Conservation (phyloP, 371 early-diverging fungal genomes). For the Lichtheimia ornata region DNA sequence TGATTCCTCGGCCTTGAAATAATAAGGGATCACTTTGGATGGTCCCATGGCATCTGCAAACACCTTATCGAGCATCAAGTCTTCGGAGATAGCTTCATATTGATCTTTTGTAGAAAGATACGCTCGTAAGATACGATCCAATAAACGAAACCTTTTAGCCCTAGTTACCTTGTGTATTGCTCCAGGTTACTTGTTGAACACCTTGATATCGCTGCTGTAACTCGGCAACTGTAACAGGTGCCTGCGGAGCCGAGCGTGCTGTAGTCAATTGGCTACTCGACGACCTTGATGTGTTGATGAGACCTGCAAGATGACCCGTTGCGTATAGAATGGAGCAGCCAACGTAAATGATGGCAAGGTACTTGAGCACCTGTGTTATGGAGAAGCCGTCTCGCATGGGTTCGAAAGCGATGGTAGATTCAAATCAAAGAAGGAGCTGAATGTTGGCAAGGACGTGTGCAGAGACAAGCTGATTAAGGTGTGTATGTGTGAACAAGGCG, state of each 20-base stretch:
- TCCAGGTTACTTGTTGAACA: constrained; percentile 27
- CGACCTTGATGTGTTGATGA: constrained; percentile 11
- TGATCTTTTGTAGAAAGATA: too few relatives aligned
- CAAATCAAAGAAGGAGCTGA: too few relatives aligned
- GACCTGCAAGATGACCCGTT: constrained; percentile 27
- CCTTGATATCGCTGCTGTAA: constrained; percentile 27
- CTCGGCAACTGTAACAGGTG: constrained; percentile 14
- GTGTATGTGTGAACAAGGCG: background rate
- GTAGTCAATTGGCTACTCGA: background rate
- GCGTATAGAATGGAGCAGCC: constrained; percentile 30
- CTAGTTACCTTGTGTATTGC: too few relatives aligned
- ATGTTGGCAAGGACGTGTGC: too few relatives aligned
- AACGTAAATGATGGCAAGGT: constrained; percentile 27
- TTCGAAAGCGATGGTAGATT: background rate
- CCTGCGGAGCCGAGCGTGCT: constrained; percentile 8
- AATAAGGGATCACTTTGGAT: constrained; percentile 50
- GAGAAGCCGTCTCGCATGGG: constrained; percentile 20
- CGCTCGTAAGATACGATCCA: too few relatives aligned
- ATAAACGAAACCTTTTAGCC: too few relatives aligned
- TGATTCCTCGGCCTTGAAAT: constrained; percentile 45
- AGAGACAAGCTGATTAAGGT: background rate
- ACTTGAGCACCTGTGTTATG: constrained; percentile 18
- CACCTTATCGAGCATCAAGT: constrained; percentile 41
- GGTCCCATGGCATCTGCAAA: constrained; percentile 44
- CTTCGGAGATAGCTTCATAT: constrained; percentile 25